A percentile compares a stretch with the other conserved stretches of the same genome.
Evolutionary conservation across 2,329 filamentous ascomycete genomes (phyloP).

Genomic region (Trichoderma harzianum): DNA sequence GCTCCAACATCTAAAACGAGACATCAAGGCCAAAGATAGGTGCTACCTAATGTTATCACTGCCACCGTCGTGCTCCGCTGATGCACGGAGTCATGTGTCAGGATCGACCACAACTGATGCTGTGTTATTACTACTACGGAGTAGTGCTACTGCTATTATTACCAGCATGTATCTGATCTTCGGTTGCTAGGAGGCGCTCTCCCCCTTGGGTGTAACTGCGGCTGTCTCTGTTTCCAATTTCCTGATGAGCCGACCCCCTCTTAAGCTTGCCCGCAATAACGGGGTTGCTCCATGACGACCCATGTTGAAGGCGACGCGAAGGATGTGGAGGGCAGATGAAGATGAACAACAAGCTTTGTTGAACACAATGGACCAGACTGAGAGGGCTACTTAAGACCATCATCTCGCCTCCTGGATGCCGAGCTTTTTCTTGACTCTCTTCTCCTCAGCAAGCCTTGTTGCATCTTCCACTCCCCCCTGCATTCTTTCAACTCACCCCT

Average conservation of each 20-base stretch:
- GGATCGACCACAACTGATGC: not conserved
- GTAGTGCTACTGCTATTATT: not conserved
- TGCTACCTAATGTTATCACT: not conserved
- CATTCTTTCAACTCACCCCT: conserved; percentile 16
- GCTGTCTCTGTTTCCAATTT: conserved; percentile 21
- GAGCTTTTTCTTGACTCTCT: not conserved
- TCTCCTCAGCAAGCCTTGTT: conserved; percentile 16
- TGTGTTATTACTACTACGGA: not conserved
- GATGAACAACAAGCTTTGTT: not conserved
- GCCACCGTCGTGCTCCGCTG: conserved; percentile 5
- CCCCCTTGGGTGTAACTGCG: not conserved
- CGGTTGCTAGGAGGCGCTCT: not conserved
- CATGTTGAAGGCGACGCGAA: not conserved
- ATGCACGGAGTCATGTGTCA: conserved; percentile 1
- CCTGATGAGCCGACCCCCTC: conserved; percentile 6
- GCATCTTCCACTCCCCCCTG: conserved; percentile 2
- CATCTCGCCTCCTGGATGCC: conserved; percentile 13
- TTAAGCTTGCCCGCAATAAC: not conserved
- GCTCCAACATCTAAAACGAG: not conserved
- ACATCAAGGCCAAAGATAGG: not conserved
- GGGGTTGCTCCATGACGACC: not conserved
- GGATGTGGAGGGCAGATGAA: not conserved
- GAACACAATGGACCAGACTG: not conserved
- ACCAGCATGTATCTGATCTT: conserved; percentile 6
- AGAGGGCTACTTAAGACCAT: conserved; percentile 24